Evolutionary conservation across 495 filamentous ascomycete species (phyloP), one percentile per base, ranked within the genome.

Genomic region (Cenococcum geophilum): DNA sequence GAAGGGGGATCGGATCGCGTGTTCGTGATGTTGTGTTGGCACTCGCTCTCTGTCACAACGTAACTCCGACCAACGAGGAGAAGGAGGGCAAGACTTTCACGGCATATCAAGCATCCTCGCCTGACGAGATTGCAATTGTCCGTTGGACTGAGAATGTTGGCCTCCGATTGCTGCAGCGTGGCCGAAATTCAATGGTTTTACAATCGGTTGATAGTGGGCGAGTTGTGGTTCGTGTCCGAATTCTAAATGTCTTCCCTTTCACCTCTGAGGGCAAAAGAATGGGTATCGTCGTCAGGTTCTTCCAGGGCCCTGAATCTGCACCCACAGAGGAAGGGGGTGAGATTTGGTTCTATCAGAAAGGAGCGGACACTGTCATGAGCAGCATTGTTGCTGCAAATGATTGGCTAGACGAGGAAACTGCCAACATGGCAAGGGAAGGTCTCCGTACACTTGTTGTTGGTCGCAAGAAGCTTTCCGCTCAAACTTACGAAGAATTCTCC

Each of bases 281-380:
- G 95, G 95, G 95, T n/a, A 89, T 97, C 59, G 85, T 97, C 61
- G 86, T 96, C 21, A 87, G 89, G 64, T 99, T 97, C 68, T 66
- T 71, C 22, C 65, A 71, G 35, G 72, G 74, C 22, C 68, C 85
- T 14, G 73, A 79, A 40, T 67, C 76, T 1, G 57, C 58, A 4
- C 34, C 62, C 9, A 23, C 59, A 4, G 55, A 63, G 14, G 76
- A 77, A 14, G 71, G 76, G 11, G 75, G 72, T 21, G 92, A 97
- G 68, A 91, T 97, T 22, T 97, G 93, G 90, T 99, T 99, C 74
- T 99, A 91, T 68, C 91, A 99, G 63, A 99, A 99, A 72, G 95
- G 95, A 25, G 95, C 95, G 6, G 95, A 99, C 71, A 97, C 95
- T 0, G 91, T 97, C 48, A 99, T 99, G 95, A 79, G 84, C 16